Evolutionary conservation across 2,329 filamentous ascomycete genomes (phyloP), one percentile per base, ranked within the genome.

Genomic region (Cylindrodendrum hubeiense): DNA sequence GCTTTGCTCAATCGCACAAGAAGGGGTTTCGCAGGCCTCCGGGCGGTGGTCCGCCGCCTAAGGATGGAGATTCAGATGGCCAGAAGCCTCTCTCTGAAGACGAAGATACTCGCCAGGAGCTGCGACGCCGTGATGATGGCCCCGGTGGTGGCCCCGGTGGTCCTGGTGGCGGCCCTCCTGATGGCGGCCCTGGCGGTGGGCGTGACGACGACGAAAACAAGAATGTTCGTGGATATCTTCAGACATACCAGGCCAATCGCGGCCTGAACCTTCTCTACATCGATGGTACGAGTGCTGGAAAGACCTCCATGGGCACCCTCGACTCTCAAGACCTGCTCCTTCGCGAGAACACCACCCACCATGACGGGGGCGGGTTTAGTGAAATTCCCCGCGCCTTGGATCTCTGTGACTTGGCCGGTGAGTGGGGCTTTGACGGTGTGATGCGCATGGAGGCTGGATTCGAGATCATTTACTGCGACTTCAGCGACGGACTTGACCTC

Each of bases 371-470:
- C 28, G 43, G 57, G 4, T 73, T 81, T 68, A 80, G 79, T 47
- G 90, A 93, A 57, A 69, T 66, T 5, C 75, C 78, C 2, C 86
- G 90, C 7, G 90, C 89, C 0, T 52, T 70, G 1, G 81, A 82
- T 1, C 77, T 92, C 2, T 93, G 91, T 75, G 76, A 83, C 0
- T 70, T 91, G 10, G 83, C 86, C 10, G 77, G 47, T 63, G 77
- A 71, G 58, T 87, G 76, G 90, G 86, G 86, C 10, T 82, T 92
- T n/a, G 87, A 92, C 70, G 90, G 89, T 0, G 81, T 92, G 22
- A 77, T 93, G 2, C 85, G 91, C 12, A 90, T 90, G 84, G 91
- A 93, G 73, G 84, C 85, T 19, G 91, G 91, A 0, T 93, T 93
- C 68, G 91, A 93, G 76, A 83, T 92, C 57, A 90, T 93, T 53